A percentile compares a stretch with the other conserved stretches of the same genome.
Evolutionary conservation across 257 asterid genomes (phyloP).

Genomic region (Solanum chaucha): DNA sequence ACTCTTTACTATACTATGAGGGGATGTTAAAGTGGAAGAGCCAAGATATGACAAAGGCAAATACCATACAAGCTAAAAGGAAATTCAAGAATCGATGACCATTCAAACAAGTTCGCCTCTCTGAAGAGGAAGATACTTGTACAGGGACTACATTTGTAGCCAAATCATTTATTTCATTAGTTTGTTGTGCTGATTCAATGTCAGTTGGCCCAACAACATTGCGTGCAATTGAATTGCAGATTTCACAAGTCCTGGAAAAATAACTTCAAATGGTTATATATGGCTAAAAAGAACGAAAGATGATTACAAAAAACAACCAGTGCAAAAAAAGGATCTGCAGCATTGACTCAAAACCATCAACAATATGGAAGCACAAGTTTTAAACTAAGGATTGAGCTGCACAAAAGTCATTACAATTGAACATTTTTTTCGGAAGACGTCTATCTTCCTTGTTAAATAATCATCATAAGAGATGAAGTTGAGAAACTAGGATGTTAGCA

Average conservation of each 20-base stretch:
- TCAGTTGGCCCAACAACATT: slow-evolving; percentile 65
- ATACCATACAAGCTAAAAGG: slow-evolving; percentile 78
- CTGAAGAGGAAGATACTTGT: slow-evolving; percentile 10
- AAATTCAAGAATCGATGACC: slow-evolving; percentile 70
- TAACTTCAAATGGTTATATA: background rate
- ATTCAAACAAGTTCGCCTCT: slow-evolving; percentile 36
- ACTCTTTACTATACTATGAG: slow-evolving; percentile 15
- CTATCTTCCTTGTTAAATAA: background rate
- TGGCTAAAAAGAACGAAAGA: background rate
- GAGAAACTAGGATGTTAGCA: background rate
- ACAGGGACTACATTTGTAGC: slow-evolving; percentile 16
- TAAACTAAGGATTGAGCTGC: background rate
- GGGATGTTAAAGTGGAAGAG: slow-evolving; percentile 82
- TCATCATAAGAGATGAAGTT: background rate
- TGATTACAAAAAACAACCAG: background rate
- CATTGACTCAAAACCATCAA: background rate
- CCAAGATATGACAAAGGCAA: slow-evolving; percentile 88
- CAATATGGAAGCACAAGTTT: background rate
- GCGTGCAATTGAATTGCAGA: slow-evolving; percentile 74
- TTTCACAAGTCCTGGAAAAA: slow-evolving; percentile 71
- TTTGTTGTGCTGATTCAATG: slow-evolving; percentile 33
- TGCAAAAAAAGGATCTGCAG: background rate
- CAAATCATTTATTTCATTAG: slow-evolving; percentile 14
- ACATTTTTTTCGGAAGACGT: too few species aligned
- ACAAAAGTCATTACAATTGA: too few species aligned